Base-by-base conservation (phyloP, 2,329 filamentous ascomycete species). In the Calonectria pseudoreteaudii region DNA sequence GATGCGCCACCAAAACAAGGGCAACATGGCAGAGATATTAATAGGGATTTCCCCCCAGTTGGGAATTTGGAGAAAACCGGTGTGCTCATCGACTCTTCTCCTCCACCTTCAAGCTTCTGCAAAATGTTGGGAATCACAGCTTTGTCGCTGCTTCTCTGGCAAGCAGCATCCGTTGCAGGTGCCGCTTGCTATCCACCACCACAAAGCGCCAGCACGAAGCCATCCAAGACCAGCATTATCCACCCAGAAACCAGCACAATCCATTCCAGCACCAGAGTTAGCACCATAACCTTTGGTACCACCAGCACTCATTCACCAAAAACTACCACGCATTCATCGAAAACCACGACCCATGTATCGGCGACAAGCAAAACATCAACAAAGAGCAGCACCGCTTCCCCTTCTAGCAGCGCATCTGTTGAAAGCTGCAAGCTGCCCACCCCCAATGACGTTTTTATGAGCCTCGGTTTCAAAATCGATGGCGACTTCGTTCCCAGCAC, bases 401-500 rank as follows among this genome's bases (percentile, higher is more conserved):
- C 56, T n/a, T 38, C 56, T 16, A 60, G 8, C 34, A 41, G 13
- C 13, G 14, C 56, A 14, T 28, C 56, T 3, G 65, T 67, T 14
- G 20, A n/a, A 38, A 36, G n/a, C 13, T 79, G 77, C 67, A 77
- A 77, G 47, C 74, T 84, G 2, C 75, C 77, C 1, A 81, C 82
- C 6, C 67, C 74, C 28, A 71, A 75, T 26, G 68, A 73, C 60
- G 78, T 81, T 7, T 77, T 79, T 53, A 77, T 82, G 7, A 83
- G 82, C 74, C 62, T 75, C 3, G 83, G 83, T 0, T 84, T 84
- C 72, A 79, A 77, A 9, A 79, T 76, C 69, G 66, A 77, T 10
- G 36, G 74, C 13, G 77, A 83, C 68, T 85, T 83, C 68, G 81
- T 82, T 2, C 79, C 83, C 0, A 82, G 81, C 67, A 80, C 75